Evolutionary conservation across 257 asterid genomes (phyloP).

Genomic region (Ilex aquifolium): DNA sequence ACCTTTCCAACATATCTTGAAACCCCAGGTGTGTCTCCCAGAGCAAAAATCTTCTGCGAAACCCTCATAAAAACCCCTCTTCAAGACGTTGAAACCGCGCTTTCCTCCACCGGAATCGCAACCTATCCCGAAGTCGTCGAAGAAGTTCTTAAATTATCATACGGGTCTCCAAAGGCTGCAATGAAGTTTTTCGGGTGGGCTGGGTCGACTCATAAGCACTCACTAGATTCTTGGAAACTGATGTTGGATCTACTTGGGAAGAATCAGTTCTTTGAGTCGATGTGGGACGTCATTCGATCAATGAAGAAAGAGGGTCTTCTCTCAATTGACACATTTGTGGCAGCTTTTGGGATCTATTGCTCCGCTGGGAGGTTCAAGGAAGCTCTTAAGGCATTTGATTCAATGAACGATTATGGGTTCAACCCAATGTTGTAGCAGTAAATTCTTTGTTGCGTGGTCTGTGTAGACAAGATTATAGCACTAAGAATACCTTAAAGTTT

Average conservation of each 20-base stretch:
- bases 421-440: slow-evolving; percentile 49
- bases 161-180: slow-evolving; percentile 44
- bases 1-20: slow-evolving; percentile 29
- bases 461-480: slow-evolving; percentile 49
- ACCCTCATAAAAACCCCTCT: slow-evolving; percentile 36
- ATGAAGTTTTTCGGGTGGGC: slow-evolving; percentile 69
- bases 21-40: slow-evolving; percentile 28
- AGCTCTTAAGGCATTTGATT: slow-evolving; percentile 61
- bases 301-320: slow-evolving; percentile 62
- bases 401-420: slow-evolving; percentile 64
- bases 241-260: slow-evolving; percentile 74
- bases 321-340: slow-evolving; percentile 52
- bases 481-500: slow-evolving; percentile 47
- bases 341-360: slow-evolving; percentile 60
- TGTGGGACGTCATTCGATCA: slow-evolving; percentile 79
- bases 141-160: slow-evolving; percentile 46
- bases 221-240: slow-evolving; percentile 53
- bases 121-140: slow-evolving; percentile 51
- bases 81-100: slow-evolving; percentile 42
- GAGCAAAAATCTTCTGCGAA: slow-evolving; percentile 39
- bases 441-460: slow-evolving; percentile 72
- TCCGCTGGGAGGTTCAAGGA: slow-evolving; percentile 47
- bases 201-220: slow-evolving; percentile 36
- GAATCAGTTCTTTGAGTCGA: slow-evolving; percentile 56
- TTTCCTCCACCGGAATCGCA: slow-evolving; percentile 31